Conservation (phyloP, 805 yeast genomes). For the Zygoascus biomembranicola region DNA sequence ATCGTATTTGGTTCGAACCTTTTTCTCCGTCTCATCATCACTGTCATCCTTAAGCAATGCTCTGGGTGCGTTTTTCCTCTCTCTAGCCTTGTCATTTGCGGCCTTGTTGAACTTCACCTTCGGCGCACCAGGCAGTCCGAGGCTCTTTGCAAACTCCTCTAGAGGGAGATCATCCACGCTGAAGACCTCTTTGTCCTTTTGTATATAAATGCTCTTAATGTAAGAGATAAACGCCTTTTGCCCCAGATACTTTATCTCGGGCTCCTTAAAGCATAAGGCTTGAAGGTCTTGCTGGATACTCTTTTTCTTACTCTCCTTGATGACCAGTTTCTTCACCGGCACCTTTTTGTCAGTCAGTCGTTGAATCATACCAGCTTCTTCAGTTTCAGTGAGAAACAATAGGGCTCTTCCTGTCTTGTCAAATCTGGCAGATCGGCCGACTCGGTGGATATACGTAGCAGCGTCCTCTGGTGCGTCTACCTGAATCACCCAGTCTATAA, state of each 20-base stretch:
- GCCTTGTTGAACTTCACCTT: slow-evolving; percentile 56
- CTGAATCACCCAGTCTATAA: slow-evolving; percentile 92
- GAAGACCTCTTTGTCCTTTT: slow-evolving; percentile 81
- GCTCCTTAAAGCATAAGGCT: slow-evolving; percentile 82
- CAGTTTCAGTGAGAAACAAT: slow-evolving; percentile 75
- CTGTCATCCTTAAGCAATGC: slow-evolving; percentile 50
- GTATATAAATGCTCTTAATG: slow-evolving; percentile 74
- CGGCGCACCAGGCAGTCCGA: slow-evolving; percentile 96
- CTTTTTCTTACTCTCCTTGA: slow-evolving; percentile 61
- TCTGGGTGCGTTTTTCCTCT: slow-evolving; percentile 73
- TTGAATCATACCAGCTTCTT: slow-evolving; percentile 66
- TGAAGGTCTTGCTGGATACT: slow-evolving; percentile 80
- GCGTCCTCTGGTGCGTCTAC: slow-evolving; percentile 87
- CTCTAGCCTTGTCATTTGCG: slow-evolving; percentile 47
- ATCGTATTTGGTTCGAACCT: slow-evolving; percentile 81
- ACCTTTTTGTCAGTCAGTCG: slow-evolving; percentile 56
- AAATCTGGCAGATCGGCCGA: slow-evolving; percentile 82
- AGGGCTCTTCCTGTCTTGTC: slow-evolving; percentile 79
- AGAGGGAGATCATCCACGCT: slow-evolving; percentile 66
- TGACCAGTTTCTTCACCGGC: slow-evolving; percentile 61
- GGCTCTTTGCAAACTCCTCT: slow-evolving; percentile 73
- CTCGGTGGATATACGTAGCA: slow-evolving; percentile 85
- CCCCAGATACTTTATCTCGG: slow-evolving; percentile 85
- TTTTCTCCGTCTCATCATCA: slow-evolving; percentile 35
- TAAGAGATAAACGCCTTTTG: slow-evolving; percentile 95